phyloP scores from a whole-genome alignment of 2,329 filamentous ascomycete species.

The Epichloe scottii region DNA sequence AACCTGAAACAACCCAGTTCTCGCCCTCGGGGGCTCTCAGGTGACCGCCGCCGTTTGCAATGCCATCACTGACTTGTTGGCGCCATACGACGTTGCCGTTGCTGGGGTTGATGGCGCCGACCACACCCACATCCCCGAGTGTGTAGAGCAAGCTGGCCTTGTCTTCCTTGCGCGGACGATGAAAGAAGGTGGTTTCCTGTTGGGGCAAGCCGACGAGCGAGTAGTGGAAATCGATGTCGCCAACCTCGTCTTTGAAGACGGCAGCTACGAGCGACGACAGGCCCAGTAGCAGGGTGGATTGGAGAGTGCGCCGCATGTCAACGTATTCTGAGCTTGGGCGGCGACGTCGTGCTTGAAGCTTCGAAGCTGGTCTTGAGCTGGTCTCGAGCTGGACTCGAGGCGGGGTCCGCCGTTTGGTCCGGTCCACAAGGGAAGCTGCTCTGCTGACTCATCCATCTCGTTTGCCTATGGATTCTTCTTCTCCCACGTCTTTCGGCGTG shows the following conservation, averaged over 20 bases:
- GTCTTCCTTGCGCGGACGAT: constrained; percentile 68
- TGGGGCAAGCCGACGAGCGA: constrained; percentile 75
- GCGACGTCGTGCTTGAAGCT: constrained; percentile 6
- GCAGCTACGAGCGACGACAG: constrained; percentile 38
- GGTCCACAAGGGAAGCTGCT: too few relatives aligned
- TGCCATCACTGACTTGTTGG: constrained; percentile 51
- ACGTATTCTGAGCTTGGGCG: constrained; percentile 1
- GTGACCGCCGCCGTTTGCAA: constrained; percentile 34
- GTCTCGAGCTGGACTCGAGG: too few relatives aligned
- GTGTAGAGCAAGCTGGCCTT: constrained; percentile 88
- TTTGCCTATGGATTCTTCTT: too few relatives aligned
- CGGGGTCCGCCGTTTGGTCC: too few relatives aligned
- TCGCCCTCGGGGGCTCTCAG: constrained; percentile 68
- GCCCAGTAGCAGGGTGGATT: constrained; percentile 25
- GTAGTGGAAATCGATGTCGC: constrained; percentile 85
- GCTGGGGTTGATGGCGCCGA: constrained; percentile 82
- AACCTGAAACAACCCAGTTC: constrained; percentile 62
- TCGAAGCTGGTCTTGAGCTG: neutral
- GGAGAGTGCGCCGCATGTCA: constrained; percentile 24
- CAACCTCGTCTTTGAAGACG: constrained; percentile 84
- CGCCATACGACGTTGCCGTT: constrained; percentile 80
- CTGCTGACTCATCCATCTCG: too few relatives aligned
- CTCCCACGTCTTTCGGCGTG: too few relatives aligned
- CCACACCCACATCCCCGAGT: constrained; percentile 66
- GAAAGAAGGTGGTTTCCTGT: constrained; percentile 83